Evolutionary conservation across 2,329 filamentous ascomycete genomes (phyloP).

Genomic region (Didymella lethalis): DNA sequence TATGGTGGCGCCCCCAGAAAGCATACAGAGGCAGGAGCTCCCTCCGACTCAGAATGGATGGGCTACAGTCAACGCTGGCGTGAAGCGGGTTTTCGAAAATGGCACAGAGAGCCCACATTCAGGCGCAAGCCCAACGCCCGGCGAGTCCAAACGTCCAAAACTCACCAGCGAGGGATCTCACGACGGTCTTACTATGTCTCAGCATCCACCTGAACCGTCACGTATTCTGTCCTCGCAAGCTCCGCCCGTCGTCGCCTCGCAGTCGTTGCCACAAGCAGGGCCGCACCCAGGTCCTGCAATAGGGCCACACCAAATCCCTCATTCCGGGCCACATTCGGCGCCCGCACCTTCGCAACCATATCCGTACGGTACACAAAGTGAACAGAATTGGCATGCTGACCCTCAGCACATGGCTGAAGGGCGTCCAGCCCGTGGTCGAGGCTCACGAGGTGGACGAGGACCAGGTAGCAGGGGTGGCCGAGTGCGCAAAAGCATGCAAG

Average conservation of each 20-base stretch:
- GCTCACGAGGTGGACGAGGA: slow-evolving; percentile 49
- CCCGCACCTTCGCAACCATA: slow-evolving; percentile 31
- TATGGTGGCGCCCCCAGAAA: slow-evolving; percentile 27
- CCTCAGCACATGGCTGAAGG: slow-evolving; percentile 42
- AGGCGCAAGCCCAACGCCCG: slow-evolving; percentile 36
- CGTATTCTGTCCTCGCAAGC: slow-evolving; percentile 41
- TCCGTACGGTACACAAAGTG: slow-evolving; percentile 43
- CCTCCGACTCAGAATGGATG: slow-evolving; percentile 46
- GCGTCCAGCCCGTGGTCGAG: slow-evolving; percentile 46
- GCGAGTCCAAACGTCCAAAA: slow-evolving; percentile 57
- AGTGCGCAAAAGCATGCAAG: slow-evolving; percentile 50
- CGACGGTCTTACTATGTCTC: slow-evolving; percentile 6
- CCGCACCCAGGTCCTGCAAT: slow-evolving; percentile 22
- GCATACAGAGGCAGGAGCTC: slow-evolving; percentile 30
- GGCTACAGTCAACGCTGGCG: slow-evolving; percentile 54
- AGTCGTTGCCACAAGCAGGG: slow-evolving; percentile 35
- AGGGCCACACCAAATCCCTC: slow-evolving; percentile 28
- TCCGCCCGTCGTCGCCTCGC: slow-evolving; percentile 37
- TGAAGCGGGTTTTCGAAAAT: slow-evolving; percentile 51
- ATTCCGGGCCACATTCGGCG: slow-evolving; percentile 38
- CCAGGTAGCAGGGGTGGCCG: slow-evolving; percentile 50
- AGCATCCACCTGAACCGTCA: slow-evolving; percentile 24
- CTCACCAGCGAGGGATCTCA: slow-evolving; percentile 41
- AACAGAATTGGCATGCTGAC: slow-evolving; percentile 46
- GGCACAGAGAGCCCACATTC: slow-evolving; percentile 45